These are phyloP conservation scores for Lanmaoa rubissima DNA, from an alignment of 768 basidiomycete genomes.

Conservation along the genomic window DNA sequence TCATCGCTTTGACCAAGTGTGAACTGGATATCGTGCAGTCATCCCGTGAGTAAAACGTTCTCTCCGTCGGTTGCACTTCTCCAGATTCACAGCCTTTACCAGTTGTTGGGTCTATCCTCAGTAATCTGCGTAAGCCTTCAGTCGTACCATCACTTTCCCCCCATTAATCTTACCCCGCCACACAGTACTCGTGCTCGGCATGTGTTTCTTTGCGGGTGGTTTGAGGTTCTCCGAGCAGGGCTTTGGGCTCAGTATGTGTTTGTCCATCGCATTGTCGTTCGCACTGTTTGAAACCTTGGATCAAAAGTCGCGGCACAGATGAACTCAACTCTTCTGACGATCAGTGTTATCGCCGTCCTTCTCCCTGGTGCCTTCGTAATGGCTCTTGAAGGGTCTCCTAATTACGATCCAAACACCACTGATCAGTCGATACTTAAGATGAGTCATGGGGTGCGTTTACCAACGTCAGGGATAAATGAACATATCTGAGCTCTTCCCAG, in stretches of 20 bases:
- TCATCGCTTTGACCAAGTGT: slow-evolving; percentile 80
- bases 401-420: slow-evolving; percentile 18
- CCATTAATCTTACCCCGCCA: background rate
- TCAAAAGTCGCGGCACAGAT: slow-evolving; percentile 65
- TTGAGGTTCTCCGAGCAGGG: slow-evolving; percentile 75
- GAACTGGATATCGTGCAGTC: slow-evolving; percentile 81
- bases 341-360: slow-evolving; percentile 78
- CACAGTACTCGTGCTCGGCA: slow-evolving; percentile 77
- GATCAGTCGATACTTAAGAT: slow-evolving; percentile 60
- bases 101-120: slow-evolving; percentile 84
- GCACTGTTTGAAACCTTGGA: background rate
- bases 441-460: slow-evolving; percentile 66
- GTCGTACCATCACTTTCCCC: background rate
- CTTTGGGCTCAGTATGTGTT: slow-evolving; percentile 61
- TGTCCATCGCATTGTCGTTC: background rate
- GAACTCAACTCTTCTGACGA: slow-evolving; percentile 68
- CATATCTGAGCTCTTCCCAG: slow-evolving; percentile 34
- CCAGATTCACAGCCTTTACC: background rate
- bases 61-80: background rate
- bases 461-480: background rate
- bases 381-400: slow-evolving; percentile 36
- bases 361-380: slow-evolving; percentile 78
- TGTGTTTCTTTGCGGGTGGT: slow-evolving; percentile 85
- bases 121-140: slow-evolving; percentile 56
- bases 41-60: slow-evolving; percentile 49